phyloP scores from a whole-genome alignment of 306 rosid genomes.

The Cicer arietinum region DNA sequence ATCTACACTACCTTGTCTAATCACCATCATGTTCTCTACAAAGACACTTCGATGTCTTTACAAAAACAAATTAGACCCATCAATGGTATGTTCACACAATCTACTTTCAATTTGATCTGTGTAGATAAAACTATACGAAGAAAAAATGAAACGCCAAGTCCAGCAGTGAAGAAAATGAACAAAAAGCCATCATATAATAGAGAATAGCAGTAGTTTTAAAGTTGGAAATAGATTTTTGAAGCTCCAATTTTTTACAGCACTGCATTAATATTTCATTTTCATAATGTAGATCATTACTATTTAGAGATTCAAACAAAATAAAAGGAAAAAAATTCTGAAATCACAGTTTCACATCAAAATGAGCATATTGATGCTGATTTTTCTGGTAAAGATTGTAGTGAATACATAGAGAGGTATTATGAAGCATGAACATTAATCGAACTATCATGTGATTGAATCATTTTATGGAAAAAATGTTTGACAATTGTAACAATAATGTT shows the following conservation, averaged over 20 bases:
- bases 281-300: neutral
- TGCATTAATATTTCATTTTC: neutral
- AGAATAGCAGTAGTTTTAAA: neutral
- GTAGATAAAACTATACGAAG: constrained; percentile 6
- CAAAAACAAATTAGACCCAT: constrained; percentile 16
- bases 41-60: constrained; percentile 18
- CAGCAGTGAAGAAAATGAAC: constrained; percentile 2
- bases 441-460: neutral
- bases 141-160: constrained; percentile 9
- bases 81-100: neutral
- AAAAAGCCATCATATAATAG: neutral
- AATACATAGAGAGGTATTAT: neutral
- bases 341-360: neutral
- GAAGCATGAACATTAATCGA: neutral
- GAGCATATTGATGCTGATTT: neutral
- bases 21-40: constrained; percentile 19
- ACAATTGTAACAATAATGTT: neutral
- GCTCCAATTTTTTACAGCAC: neutral
- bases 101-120: constrained; percentile 33
- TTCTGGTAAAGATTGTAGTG: neutral
- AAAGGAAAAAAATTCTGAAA: neutral
- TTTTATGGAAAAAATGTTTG: neutral
- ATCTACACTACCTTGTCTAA: constrained; percentile 17
- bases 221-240: neutral
- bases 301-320: neutral